Percentiles rank a stretch among this genome's conserved stretches.
Evolutionary conservation across 2,329 filamentous ascomycete species (phyloP).

Genomic region (Paecilomyces niveus): DNA sequence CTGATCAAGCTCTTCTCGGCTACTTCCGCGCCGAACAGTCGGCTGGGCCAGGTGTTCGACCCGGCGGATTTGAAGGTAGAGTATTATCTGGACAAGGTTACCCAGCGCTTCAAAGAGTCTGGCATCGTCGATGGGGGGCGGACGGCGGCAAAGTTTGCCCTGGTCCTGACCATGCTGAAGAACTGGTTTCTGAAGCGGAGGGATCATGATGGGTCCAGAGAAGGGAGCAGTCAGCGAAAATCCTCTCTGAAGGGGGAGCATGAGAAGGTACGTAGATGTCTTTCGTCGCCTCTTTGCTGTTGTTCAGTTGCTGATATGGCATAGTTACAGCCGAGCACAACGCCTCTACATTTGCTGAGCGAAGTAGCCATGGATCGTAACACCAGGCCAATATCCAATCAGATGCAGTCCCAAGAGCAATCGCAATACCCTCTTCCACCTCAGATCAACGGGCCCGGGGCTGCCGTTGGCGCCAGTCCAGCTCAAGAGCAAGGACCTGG

Average conservation of each 20-base stretch:
- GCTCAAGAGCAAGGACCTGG: background rate
- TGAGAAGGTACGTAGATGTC: background rate
- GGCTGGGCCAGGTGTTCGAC: slow-evolving; percentile 63
- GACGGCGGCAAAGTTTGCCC: slow-evolving; percentile 62
- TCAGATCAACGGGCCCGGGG: background rate
- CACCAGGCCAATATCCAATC: background rate
- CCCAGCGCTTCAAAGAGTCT: slow-evolving; percentile 59
- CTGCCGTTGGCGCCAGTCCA: background rate
- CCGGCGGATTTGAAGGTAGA: slow-evolving; percentile 59
- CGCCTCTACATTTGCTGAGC: slow-evolving; percentile 29
- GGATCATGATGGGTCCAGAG: slow-evolving; percentile 20
- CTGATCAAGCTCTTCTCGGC: slow-evolving; percentile 69
- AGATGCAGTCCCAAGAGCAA: background rate
- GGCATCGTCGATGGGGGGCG: slow-evolving; percentile 58
- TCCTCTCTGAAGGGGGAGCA: slow-evolving; percentile 2
- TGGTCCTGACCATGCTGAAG: slow-evolving; percentile 63
- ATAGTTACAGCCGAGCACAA: slow-evolving; percentile 16
- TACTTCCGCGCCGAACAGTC: slow-evolving; percentile 55
- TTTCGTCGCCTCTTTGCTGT: background rate
- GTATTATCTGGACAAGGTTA: slow-evolving; percentile 62
- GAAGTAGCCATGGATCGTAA: slow-evolving; percentile 34
- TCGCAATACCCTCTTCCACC: background rate
- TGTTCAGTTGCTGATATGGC: background rate
- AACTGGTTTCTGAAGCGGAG: slow-evolving; percentile 57
- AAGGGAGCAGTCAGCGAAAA: slow-evolving; percentile 13